Evolutionary conservation across 352 stramenopile species (phyloP), one percentile per base, ranked within the genome.

Genomic region (Peronospora belbahrii): DNA sequence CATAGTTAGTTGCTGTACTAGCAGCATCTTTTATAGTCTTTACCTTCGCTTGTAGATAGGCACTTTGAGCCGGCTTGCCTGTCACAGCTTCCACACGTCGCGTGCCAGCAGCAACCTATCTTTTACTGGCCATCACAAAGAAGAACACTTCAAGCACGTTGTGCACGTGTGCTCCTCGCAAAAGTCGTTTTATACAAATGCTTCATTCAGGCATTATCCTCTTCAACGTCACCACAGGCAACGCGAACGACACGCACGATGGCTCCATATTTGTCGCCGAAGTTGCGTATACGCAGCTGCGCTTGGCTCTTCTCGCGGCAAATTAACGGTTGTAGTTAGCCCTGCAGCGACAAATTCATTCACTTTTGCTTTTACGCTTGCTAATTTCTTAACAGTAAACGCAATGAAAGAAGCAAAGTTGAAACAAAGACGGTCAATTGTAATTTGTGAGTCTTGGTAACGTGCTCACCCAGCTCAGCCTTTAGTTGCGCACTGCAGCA

Each of bases 191-290:
- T 67, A 84, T 23, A 70, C 37, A 27, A 43, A 32, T 17, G 5
- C 17, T 14, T 39, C 27, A 43, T 10, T 18, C 0, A 11, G 8
- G 15, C 41, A n/a, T n/a, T 19, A 28, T 6, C 18, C 46, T 48
- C 37, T 33, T 15, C 28, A 37, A 5, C 18, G 7, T 43, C 35
- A 19, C 25, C 34, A 28, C 52, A 59, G 11, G 70, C 73, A 28
- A 94, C 65, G 3, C 45, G 42, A 37, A 94, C 80, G n/a, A 94
- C 71, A 9, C 77, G 76, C 18, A 90, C 78, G 13, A 82, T 35
- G 24, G 88, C 78, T n/a, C 79, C 77, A 40, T 91, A 89, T 33
- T 87, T 91, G 28, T 91, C 79, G 3, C 79, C 79, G 59, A 90
- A 90, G 39, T 85, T 85, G 23, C n/a, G n/a, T n/a, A n/a, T n/a